Evolutionary conservation across 768 basidiomycete species (phyloP), one percentile per base, ranked within the genome.

Genomic region (Serpula lacrymans): DNA sequence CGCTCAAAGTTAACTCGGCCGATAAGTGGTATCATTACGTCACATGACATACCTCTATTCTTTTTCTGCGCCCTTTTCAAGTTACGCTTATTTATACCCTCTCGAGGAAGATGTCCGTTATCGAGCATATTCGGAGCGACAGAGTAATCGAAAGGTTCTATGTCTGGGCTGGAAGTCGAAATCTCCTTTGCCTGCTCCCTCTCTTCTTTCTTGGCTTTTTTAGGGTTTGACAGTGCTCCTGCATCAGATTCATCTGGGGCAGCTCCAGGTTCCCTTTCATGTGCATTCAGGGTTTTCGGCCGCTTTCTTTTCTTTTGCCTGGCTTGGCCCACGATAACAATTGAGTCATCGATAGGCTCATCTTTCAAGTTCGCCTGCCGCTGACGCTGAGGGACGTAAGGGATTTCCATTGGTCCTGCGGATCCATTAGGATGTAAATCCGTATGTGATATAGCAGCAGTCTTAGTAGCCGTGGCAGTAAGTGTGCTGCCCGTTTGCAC

Each of bases 111-210:
- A 31, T 69, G 67, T 41, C 68, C 69, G 46, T 75, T 70, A 51
- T 90, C 88, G 43, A 91, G 62, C 37, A 88, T 71, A 57, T 91
- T 90, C 4, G 85, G 77, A 17, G 74, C 78, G 11, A 67, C 63
- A 5, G 72, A 61, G 58, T 87, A 91, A 62, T 89, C 84, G 52
- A 88, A 91, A 27, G 68, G 68, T 30, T 72, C 73, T 32, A 42
- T 37, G 37, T 61, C 62, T n/a, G n/a, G n/a, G n/a, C n/a, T n/a
- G n/a, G n/a, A n/a, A n/a, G 28, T 52, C 55, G 45, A 54, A 58
- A 27, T 44, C n/a, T n/a, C n/a, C n/a, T n/a, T n/a, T n/a, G n/a
- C n/a, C n/a, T n/a, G n/a, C n/a, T 41, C 25, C 50, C 45, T 42
- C 43, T 54, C 40, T 33, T 49, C 47, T n/a, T 51, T 54, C 44